phyloP scores from a whole-genome alignment of 2,329 filamentous ascomycete genomes.

The Stemphylium beticola region DNA sequence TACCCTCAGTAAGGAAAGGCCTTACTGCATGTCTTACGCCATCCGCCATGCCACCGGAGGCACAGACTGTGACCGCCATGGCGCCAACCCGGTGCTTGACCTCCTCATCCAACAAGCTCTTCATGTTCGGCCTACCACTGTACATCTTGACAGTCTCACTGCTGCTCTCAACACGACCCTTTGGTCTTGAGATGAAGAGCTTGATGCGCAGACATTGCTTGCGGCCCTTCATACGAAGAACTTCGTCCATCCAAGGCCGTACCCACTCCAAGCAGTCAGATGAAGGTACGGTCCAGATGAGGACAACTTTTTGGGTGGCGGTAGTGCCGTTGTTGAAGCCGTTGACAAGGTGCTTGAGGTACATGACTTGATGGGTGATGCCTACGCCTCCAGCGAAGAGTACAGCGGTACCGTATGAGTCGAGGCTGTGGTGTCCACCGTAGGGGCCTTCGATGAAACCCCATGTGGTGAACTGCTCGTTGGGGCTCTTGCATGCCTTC shows the following conservation, averaged over 20 bases:
- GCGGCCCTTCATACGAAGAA: conserved; percentile 64
- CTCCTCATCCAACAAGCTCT: conserved; percentile 63
- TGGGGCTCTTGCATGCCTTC: conserved; percentile 66
- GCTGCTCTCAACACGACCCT: conserved; percentile 61
- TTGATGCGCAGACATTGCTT: conserved; percentile 65
- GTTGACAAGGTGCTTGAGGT: conserved; percentile 73
- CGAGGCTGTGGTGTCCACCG: conserved; percentile 71
- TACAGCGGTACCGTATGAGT: conserved; percentile 78
- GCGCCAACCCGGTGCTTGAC: conserved; percentile 63
- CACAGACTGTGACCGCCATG: conserved; percentile 67
- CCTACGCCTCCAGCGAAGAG: conserved; percentile 82
- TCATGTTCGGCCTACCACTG: conserved; percentile 63
- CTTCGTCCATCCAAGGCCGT: conserved; percentile 69
- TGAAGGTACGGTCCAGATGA: conserved; percentile 81
- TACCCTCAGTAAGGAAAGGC: conserved; percentile 57
- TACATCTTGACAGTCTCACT: conserved; percentile 67
- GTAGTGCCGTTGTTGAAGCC: conserved; percentile 73
- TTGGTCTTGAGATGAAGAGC: conserved; percentile 68
- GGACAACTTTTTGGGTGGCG: conserved; percentile 72
- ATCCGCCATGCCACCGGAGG: conserved; percentile 68
- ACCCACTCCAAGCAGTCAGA: conserved; percentile 70
- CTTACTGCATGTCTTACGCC: conserved; percentile 63
- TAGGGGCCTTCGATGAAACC: conserved; percentile 80
- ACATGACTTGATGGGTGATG: conserved; percentile 79
- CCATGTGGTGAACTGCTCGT: conserved; percentile 65